Conservation (phyloP, 1,284 basidiomycete species). For the Cryptococcus sp. region DNA sequence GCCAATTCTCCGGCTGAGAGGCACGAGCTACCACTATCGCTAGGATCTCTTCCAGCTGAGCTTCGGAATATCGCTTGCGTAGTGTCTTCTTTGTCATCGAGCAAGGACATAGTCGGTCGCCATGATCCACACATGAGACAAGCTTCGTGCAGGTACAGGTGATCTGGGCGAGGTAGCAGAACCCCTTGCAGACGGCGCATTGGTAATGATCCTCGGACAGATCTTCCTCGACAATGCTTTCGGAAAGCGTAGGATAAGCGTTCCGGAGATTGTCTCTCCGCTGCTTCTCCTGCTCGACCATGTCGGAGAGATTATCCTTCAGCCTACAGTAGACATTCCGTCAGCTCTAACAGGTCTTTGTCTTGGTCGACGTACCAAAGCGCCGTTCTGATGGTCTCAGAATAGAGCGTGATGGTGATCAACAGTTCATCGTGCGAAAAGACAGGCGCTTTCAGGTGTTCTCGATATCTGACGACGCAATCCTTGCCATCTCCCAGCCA, state of each 20-base stretch:
- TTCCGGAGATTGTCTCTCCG: conserved; percentile 63
- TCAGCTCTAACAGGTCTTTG: no score
- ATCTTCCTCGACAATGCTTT: conserved; percentile 76
- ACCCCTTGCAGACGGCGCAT: conserved; percentile 88
- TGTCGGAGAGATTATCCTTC: conserved; percentile 77
- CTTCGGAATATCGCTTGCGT: conserved; percentile 79
- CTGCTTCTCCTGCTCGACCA: conserved; percentile 80
- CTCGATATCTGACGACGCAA: conserved; percentile 84
- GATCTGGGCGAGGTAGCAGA: conserved; percentile 94
- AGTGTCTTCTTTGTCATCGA: conserved; percentile 64
- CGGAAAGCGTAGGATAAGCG: conserved; percentile 60
- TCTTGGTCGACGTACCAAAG: conserved; percentile 67
- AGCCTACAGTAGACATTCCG: conserved; percentile 62
- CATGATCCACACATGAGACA: conserved; percentile 86
- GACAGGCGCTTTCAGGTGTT: conserved; percentile 88
- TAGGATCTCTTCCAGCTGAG: conserved; percentile 70
- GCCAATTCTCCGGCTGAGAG: conserved; percentile 73
- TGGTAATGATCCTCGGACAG: conserved; percentile 91
- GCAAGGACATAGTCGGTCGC: conserved; percentile 73
- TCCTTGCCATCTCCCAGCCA: conserved; percentile 87
- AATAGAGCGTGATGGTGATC: conserved; percentile 91
- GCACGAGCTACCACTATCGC: conserved; percentile 70
- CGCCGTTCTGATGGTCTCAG: conserved; percentile 88
- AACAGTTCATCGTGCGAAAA: conserved; percentile 98
- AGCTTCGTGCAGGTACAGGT: conserved; percentile 72